A percentile compares a stretch with the other conserved stretches of the same genome.
Conservation (phyloP, 768 basidiomycete species). For the Tricholoma matsutake region DNA sequence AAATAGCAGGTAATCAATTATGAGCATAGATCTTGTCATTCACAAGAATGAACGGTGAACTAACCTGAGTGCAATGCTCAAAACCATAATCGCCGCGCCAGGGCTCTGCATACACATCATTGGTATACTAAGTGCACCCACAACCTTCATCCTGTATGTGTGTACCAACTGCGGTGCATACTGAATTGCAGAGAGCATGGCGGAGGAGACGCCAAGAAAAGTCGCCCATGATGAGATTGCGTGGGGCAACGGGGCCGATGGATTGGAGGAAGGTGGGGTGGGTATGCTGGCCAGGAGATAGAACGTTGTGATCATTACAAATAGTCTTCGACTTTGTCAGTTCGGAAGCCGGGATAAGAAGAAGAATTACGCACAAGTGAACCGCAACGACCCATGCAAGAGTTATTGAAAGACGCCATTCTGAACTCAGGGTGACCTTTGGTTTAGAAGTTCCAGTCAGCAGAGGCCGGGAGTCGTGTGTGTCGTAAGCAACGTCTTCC, state of each 20-base stretch:
- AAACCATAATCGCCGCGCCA: conserved; percentile 83
- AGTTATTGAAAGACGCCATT: conserved; percentile 77
- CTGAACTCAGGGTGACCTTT: conserved; percentile 46
- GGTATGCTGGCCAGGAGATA: not conserved
- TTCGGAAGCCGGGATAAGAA: conserved; percentile 3
- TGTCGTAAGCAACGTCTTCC: conserved; percentile 31
- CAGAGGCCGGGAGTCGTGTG: conserved; percentile 39
- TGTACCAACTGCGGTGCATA: conserved; percentile 85
- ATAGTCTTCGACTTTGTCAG: conserved; percentile 50
- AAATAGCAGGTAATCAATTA: not conserved
- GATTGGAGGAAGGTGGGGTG: conserved; percentile 27
- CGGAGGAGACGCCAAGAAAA: conserved; percentile 81
- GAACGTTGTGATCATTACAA: conserved; percentile 49
- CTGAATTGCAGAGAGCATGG: conserved; percentile 75
- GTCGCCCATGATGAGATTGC: conserved; percentile 64
- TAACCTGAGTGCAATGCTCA: conserved; percentile 71
- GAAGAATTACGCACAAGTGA: conserved; percentile 60
- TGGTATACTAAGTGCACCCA: conserved; percentile 90
- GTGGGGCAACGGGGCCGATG: conserved; percentile 36
- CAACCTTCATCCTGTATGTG: conserved; percentile 75
- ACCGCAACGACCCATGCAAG: conserved; percentile 67
- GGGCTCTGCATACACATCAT: conserved; percentile 97
- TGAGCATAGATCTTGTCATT: not conserved
- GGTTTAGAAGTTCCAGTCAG: not conserved
- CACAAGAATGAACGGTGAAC: conserved; percentile 13